These are phyloP conservation scores for Guyanaporus albipodus DNA, from an alignment of 768 basidiomycete species.

Conservation along the genomic window DNA sequence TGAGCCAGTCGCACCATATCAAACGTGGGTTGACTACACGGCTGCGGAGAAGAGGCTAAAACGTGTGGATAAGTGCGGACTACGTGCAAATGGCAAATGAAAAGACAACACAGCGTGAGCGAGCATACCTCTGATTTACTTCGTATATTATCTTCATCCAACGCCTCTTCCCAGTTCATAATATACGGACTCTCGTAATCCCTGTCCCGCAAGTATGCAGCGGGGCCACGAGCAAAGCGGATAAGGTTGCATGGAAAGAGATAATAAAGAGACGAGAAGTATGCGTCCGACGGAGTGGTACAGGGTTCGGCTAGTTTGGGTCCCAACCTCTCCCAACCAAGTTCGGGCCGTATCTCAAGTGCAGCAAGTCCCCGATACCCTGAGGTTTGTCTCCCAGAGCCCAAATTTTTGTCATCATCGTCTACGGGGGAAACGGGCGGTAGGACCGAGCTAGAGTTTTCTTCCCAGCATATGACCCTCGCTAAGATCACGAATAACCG, in stretches of 20 bases:
- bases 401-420: conserved; percentile 14
- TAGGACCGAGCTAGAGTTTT: conserved; percentile 36
- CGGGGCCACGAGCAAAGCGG: conserved; percentile 70
- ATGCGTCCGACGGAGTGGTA: conserved; percentile 58
- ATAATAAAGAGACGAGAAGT: conserved; percentile 81
- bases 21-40: conserved; percentile 73
- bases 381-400: conserved; percentile 5
- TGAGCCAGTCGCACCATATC: conserved; percentile 58
- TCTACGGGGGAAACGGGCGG: conserved; percentile 36
- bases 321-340: conserved; percentile 69
- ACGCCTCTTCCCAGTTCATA: conserved; percentile 65
- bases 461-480: conserved; percentile 73
- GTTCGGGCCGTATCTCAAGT: conserved; percentile 47
- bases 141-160: conserved; percentile 68
- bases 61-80: conserved; percentile 2
- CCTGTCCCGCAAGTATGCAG: conserved; percentile 54
- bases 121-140: conserved; percentile 64
- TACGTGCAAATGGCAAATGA: not conserved
- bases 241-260: conserved; percentile 88
- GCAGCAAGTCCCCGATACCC: conserved; percentile 35
- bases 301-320: conserved; percentile 51
- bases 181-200: conserved; percentile 54
- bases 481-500: conserved; percentile 64
- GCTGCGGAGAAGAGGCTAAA: conserved; percentile 61
- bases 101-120: not conserved